Percentiles rank a stretch among this genome's conserved stretches.
Conservation (phyloP, 148 eudicot genomes). For the Limonium bicolor region DNA sequence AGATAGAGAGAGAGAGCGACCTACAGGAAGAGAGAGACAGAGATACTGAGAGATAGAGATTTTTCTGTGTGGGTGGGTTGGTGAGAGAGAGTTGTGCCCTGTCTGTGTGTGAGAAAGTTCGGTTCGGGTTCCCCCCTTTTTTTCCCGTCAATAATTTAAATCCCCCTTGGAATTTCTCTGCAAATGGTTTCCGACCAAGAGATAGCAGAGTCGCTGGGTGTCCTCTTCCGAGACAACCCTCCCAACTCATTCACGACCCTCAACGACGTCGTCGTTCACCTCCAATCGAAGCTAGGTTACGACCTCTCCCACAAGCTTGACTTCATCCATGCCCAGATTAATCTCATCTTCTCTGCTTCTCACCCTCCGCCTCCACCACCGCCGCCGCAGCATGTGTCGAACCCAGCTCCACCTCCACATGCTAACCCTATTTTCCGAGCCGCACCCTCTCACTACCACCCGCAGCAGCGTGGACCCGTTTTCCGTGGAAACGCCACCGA, state of each 20-base stretch:
- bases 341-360: constrained; percentile 14
- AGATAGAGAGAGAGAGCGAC: constrained; percentile 7
- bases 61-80: not conserved
- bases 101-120: too few relatives aligned
- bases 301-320: constrained; percentile 47
- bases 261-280: constrained; percentile 36
- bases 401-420: constrained; percentile 1
- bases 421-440: not conserved
- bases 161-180: too few relatives aligned
- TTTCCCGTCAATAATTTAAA: too few relatives aligned
- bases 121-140: too few relatives aligned
- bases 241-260: constrained; percentile 28
- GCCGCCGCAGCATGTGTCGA: constrained; percentile 7
- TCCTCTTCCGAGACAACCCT: constrained; percentile 40
- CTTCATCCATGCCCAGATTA: constrained; percentile 49
- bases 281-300: constrained; percentile 51
- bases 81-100: not conserved
- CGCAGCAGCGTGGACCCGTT: constrained; percentile 15
- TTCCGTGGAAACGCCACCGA: constrained; percentile 12
- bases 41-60: constrained; percentile 1
- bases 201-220: constrained; percentile 32
- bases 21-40: constrained; percentile 4
- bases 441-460: constrained; percentile 4
- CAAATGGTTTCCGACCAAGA: constrained; percentile 41
- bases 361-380: constrained; percentile 6